Base-by-base conservation (phyloP, 495 filamentous ascomycete genomes). In the Bryoglossum gracile region DNA sequence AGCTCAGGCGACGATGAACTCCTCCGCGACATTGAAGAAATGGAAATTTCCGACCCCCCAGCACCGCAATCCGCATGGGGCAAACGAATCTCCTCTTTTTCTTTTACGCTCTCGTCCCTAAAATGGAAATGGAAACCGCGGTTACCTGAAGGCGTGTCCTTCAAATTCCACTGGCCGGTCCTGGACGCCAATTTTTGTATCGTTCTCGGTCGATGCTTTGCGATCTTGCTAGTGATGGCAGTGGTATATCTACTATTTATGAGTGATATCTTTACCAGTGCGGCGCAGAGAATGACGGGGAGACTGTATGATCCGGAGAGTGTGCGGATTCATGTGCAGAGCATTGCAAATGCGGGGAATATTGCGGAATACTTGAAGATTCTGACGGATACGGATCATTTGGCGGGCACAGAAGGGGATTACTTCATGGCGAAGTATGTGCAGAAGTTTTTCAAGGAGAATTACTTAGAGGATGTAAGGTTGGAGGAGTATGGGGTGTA, bases 331-430 rank as follows among this genome's bases (percentile, higher is more conserved):
- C 88, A 80, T 63, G 75, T 88, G 14, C 83, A 90, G 60, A 68
- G 68, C 11, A 76, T 78, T 50, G 72, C 92, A 50, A 78, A 89
- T 51, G 68, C 72, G 28, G 70, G 73, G 35, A 67, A 66, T 49
- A 91, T 99, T 50, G 70, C 73, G 46, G 80, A 84, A 30, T 82
- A 84, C 53, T 54, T 94, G 43, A 70, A 70, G 55, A 80, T 85
- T 57, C 74, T 92, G 46, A 90, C 86, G 17, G 68, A 71, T 21
- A 94, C 81, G 58, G 81, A 90, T 51, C 92, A 97, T 65, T 69
- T 96, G 32, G 92, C 89, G 3, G 92, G 92, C 22, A 92, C 88
- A 3, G 82, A 92, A 65, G 94, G 92, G 23, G 89, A 92, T 64
- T 86, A 79, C 51, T 80, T 81, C 41, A 72, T 94, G 21, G 89